Evolutionary conservation across 306 rosid species (phyloP), one percentile per base, ranked within the genome.

Genomic region (Senna siamea): DNA sequence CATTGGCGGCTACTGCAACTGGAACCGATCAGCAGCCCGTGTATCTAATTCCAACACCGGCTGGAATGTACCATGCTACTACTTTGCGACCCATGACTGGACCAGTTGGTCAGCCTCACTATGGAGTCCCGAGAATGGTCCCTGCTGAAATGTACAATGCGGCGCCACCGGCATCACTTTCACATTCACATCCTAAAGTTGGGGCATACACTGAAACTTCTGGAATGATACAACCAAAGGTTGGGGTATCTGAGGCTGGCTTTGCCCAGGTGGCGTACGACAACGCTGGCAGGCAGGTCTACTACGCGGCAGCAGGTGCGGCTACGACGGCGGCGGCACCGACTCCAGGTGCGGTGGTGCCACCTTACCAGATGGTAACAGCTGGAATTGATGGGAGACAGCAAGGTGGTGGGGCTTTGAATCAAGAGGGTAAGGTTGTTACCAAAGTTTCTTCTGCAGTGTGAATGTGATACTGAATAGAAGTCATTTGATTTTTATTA

Each of bases 31-130:
- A 79, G 55, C 81, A 74, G 41, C 92, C 86, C n/a, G 81, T 93
- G 46, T 93, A 87, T 81, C 67, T 87, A 65, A 73, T 93, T 56
- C 83, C 78, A 20, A 87, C 93, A 0, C 85, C 86, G 1, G 63
- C 81, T 0, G 97, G 93, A 5, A 50, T 89, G 1, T 87, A 75
- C 51, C 98, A 93, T 61, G 90, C 96, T 1, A 78, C 77, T 28
- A 68, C 78, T 9, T 64, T 87, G 10, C 80, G 87, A 56, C 88
- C 87, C 8, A 69, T 79, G 18, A 77, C 79, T 0, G 86, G 90
- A 55, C 90, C 90, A 0, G 75, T 81, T 0, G 87, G 91, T 47
- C 96, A 84, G 55, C 67, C 87, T 0, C 87, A 76, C 78, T 87
- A 89, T 52, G 91, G 91, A 62, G 72, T 86, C 9, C 91, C 80